A percentile compares a stretch with the other conserved stretches of the same genome.
These are phyloP conservation scores for Dothistroma pini DNA, from an alignment of 2,329 filamentous ascomycete genomes.

Conservation along the genomic window DNA sequence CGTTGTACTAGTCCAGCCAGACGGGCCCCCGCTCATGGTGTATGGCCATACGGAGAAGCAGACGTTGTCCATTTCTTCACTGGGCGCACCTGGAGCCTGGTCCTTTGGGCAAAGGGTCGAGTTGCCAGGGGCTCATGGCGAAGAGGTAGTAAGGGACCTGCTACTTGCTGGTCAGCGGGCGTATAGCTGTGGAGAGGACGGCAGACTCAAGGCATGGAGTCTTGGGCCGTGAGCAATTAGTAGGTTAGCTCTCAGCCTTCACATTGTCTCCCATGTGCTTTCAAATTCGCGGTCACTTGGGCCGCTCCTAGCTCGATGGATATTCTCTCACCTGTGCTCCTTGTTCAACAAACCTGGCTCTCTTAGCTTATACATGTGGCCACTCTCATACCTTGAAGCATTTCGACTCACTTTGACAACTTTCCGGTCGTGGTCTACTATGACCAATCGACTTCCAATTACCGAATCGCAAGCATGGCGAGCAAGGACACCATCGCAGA, in stretches of 20 bases:
- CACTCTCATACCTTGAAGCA: too few species aligned
- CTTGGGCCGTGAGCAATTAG: conserved; percentile 12
- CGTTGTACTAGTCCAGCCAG: conserved; percentile 54
- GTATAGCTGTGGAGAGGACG: conserved; percentile 50
- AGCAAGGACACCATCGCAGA: neutral
- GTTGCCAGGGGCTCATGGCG: conserved; percentile 45
- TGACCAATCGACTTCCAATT: too few species aligned
- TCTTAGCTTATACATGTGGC: too few species aligned
- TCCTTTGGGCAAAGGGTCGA: conserved; percentile 28
- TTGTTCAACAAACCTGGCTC: too few species aligned
- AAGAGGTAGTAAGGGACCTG: conserved; percentile 48
- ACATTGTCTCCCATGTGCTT: neutral
- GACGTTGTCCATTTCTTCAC: conserved; percentile 28
- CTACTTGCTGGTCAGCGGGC: conserved; percentile 36
- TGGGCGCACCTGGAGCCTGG: conserved; percentile 27
- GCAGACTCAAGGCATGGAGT: conserved; percentile 44
- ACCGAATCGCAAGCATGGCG: too few species aligned
- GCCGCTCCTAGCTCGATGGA: neutral
- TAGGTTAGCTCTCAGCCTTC: conserved; percentile 5
- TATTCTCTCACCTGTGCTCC: too few species aligned
- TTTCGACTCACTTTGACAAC: too few species aligned
- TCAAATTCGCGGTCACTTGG: neutral
- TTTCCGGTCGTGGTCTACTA: too few species aligned
- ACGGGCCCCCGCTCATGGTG: conserved; percentile 29
- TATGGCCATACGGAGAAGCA: conserved; percentile 31